phyloP scores from a whole-genome alignment of 1,139 yeast species.

The Oligophagozyma castellii region DNA sequence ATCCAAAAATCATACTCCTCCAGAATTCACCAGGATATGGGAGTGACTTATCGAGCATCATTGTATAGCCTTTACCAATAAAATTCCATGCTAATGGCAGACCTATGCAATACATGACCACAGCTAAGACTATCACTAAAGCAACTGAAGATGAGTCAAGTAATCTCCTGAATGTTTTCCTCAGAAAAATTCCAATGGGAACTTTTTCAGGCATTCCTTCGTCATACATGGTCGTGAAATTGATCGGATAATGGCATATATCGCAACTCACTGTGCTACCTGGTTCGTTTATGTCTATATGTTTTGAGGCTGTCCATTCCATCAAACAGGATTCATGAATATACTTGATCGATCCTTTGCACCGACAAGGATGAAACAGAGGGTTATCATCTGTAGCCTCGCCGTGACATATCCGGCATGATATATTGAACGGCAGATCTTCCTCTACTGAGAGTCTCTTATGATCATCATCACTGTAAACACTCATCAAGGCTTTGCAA shows the following conservation, averaged over 20 bases:
- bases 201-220: slow-evolving; percentile 55
- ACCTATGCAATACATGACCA: slow-evolving; percentile 34
- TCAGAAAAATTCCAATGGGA: slow-evolving; percentile 37
- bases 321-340: slow-evolving; percentile 85
- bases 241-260: slow-evolving; percentile 70
- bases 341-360: slow-evolving; percentile 85
- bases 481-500: slow-evolving; percentile 1
- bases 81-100: slow-evolving; percentile 47
- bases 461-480: not conserved
- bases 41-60: slow-evolving; percentile 39
- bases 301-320: slow-evolving; percentile 56
- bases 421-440: slow-evolving; percentile 26
- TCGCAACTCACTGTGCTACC: slow-evolving; percentile 55
- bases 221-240: slow-evolving; percentile 57
- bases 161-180: slow-evolving; percentile 24
- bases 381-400: slow-evolving; percentile 76
- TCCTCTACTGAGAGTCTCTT: no score
- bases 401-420: slow-evolving; percentile 89
- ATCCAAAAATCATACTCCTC: slow-evolving; percentile 37
- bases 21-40: slow-evolving; percentile 29
- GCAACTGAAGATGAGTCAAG: slow-evolving; percentile 13
- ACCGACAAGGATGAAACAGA: slow-evolving; percentile 80
- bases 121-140: slow-evolving; percentile 27
- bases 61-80: slow-evolving; percentile 37
- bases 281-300: slow-evolving; percentile 22